Evolutionary conservation across 805 yeast genomes (phyloP).

Genomic region (Wickerhamiella parazyma): DNA sequence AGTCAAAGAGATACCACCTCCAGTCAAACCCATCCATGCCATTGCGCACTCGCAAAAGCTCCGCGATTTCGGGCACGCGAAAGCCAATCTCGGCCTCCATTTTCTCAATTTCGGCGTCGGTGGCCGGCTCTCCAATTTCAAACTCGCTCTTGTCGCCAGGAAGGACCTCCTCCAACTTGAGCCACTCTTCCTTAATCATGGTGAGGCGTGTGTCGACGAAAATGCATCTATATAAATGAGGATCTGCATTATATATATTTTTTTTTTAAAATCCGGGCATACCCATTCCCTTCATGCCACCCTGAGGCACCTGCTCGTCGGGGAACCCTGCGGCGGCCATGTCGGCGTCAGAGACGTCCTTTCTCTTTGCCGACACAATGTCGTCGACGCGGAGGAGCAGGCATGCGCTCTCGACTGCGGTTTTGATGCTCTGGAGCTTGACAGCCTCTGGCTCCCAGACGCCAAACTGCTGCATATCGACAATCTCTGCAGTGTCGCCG

Average conservation of each 20-base stretch:
- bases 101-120: not conserved
- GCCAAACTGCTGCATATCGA: constrained; percentile 90
- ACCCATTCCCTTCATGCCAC: constrained; percentile 17
- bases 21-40: not conserved
- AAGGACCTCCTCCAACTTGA: not conserved
- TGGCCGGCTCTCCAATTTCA: not conserved
- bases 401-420: constrained; percentile 97
- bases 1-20: not conserved
- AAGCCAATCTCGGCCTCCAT: not conserved
- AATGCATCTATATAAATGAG: too few relatives aligned
- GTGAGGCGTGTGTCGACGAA: too few relatives aligned
- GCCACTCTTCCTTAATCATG: not conserved
- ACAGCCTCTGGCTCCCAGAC: constrained; percentile 99
- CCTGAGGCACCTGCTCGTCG: constrained; percentile 12
- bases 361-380: constrained; percentile 90
- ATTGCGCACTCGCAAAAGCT: not conserved
- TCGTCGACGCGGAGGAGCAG: constrained; percentile 91
- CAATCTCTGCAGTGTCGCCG: constrained; percentile 88
- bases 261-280: constrained; percentile 3
- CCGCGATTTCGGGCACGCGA: not conserved
- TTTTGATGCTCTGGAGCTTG: constrained; percentile 90
- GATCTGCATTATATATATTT: too few relatives aligned
- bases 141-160: not conserved
- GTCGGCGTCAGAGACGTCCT: constrained; percentile 16
- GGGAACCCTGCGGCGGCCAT: constrained; percentile 16